Evolutionary conservation across 345 rosid species (phyloP).

Genomic region (Nasturtium officinale): DNA sequence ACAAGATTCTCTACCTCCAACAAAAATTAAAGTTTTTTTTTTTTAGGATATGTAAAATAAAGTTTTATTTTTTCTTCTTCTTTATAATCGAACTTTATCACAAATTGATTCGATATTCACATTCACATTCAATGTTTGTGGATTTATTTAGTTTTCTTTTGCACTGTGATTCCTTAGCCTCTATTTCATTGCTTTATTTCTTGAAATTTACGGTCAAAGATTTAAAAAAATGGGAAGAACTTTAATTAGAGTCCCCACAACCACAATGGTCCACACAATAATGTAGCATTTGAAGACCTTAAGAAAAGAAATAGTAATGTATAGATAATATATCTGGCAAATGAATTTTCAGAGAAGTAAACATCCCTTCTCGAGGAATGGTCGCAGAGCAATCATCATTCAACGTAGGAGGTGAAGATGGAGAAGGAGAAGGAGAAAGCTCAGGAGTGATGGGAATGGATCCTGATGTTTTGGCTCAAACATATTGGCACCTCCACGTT

Average conservation of each 20-base stretch:
- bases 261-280: conserved; percentile 18
- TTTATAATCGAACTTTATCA: background rate
- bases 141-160: background rate
- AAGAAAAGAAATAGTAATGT: background rate
- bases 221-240: background rate
- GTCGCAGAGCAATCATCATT: conserved; percentile 56
- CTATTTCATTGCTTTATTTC: background rate
- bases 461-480: conserved; percentile 85
- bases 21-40: too few relatives aligned
- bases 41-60: too few relatives aligned
- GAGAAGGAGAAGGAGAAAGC: conserved; percentile 49
- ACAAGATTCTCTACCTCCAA: conserved; percentile 32
- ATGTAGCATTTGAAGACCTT: conserved; percentile 1
- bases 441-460: conserved; percentile 55
- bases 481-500: conserved; percentile 90
- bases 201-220: conserved; percentile 25
- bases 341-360: conserved; percentile 53
- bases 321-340: background rate
- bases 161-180: background rate
- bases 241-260: conserved; percentile 30
- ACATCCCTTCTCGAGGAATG: conserved; percentile 48
- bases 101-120: background rate
- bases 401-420: conserved; percentile 32
- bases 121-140: conserved; percentile 4
- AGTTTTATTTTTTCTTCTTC: background rate